Evolutionary conservation across 2,329 filamentous ascomycete genomes (phyloP), one percentile per base, ranked within the genome.

Genomic region (Pyricularia pennisetigena): DNA sequence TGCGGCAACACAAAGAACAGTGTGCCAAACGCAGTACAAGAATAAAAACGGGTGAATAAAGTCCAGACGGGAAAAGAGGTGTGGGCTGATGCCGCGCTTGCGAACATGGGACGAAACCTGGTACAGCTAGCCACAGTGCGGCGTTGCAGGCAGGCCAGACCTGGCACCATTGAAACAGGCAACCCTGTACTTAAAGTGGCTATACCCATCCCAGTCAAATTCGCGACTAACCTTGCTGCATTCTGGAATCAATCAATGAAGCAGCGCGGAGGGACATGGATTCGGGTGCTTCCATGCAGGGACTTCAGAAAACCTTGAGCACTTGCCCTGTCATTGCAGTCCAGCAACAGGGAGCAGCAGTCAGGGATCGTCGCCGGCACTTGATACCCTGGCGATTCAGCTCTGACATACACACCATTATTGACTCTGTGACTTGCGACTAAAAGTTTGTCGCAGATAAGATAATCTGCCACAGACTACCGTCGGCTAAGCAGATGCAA

Each of bases 121-220:
- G 66, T 67, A 57, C 66, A 63, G 54, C 66, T n/a, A 26, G 30
- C 54, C 57, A 63, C 66, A 67, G 57, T 59, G 26, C 57, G 23
- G n/a, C 24, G 66, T 67, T 20, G 66, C 66, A 63, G 29, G 23
- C 28, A 30, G 54, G 66, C 66, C 14, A 65, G 64, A 61, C 64
- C 70, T 69, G 69, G 70, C 69, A 65, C 29, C 65, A 78, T 80
- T 85, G 83, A 85, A 85, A 85, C 83, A 81, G 76, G 75, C 78
- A 73, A 69, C 81, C 82, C 79, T 84, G 81, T 73, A 80, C 81
- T 80, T 80, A 78, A 71, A 74, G 74, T 74, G 71, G 75, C 66
- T 63, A 67, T 41, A 35, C 66, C 57, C 57, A 67, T 67, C 57
- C 66, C 66, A 61, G 66, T 28, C 54, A 61, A 63, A 59, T 23